These are phyloP conservation scores for Chondrostereum purpureum DNA, from an alignment of 1,284 basidiomycete genomes.

Conservation along the genomic window DNA sequence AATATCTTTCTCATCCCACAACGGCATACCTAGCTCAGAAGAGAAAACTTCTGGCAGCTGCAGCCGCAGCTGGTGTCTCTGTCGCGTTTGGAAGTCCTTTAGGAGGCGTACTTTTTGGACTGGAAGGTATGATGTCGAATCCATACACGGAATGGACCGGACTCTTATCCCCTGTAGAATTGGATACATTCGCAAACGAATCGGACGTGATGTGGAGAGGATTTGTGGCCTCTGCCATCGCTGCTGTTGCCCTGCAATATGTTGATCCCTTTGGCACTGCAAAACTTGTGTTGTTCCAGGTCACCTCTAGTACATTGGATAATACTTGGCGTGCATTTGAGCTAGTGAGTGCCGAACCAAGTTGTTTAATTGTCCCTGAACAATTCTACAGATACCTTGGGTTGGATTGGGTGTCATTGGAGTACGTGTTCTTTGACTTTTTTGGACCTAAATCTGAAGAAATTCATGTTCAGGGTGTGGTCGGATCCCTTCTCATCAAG, in stretches of 20 bases:
- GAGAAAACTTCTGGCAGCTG: background rate
- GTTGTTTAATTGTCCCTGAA: conserved; percentile 1
- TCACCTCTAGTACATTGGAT: conserved; percentile 42
- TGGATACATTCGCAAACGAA: conserved; percentile 64
- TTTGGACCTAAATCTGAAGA: background rate
- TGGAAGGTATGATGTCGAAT: conserved; percentile 41
- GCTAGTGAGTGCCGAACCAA: conserved; percentile 34
- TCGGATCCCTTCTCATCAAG: conserved; percentile 59
- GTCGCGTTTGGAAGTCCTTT: conserved; percentile 73
- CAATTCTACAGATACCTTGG: conserved; percentile 53
- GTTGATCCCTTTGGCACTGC: conserved; percentile 69
- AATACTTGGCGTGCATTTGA: conserved; percentile 69
- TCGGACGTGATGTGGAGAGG: conserved; percentile 71
- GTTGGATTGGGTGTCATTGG: conserved; percentile 53
- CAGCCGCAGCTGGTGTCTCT: conserved; percentile 23
- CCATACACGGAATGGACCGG: background rate
- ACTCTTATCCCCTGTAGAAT: conserved; percentile 31
- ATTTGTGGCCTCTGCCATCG: conserved; percentile 68
- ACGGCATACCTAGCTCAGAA: conserved; percentile 21
- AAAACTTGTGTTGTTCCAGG: conserved; percentile 69
- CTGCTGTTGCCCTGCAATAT: conserved; percentile 65
- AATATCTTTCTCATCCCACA: conserved; percentile 1
- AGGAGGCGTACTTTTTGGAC: conserved; percentile 68
- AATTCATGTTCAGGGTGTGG: conserved; percentile 41
- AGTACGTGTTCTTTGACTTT: conserved; percentile 28